Base-by-base conservation (phyloP, 805 yeast species). In the Starmerella bacillaris region DNA sequence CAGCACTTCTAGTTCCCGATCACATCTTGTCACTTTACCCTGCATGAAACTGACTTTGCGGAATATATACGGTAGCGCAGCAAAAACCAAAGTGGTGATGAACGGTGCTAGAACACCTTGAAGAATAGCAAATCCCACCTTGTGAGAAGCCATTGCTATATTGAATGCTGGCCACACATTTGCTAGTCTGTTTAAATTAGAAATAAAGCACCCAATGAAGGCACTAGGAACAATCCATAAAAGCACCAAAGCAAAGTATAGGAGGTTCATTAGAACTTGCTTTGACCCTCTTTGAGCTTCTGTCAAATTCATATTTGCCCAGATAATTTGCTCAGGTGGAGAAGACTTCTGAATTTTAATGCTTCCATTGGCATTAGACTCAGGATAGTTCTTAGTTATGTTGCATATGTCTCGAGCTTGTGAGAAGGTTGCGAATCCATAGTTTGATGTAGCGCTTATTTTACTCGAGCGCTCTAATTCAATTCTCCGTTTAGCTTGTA, bases 221-320 rank as follows among this genome's bases (percentile, higher is more conserved):
- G 63, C 63, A 37, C 53, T 55, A 3, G 63, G 63, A 3, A 56
- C 54, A 16, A 58, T 50, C 62, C 62, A 58, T 7, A 51, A 40
- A 1, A 58, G 24, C 35, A 58, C 31, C 26, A 59, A 26, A 3
- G 37, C 35, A 1, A 44, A 40, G 35, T 49, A 58, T 2, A 58
- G 21, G 2, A 53, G 17, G 33, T 55, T 55, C 17, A 60, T 57
- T 43, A 52, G 47, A 33, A 45, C 38, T 31, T 51, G 54, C 33
- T 57, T 58, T 17, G 46, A 40, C 1, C 44, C 39, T 1, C 62
- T 47, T 27, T 51, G 51, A 2, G 42, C 37, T 1, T 45, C 30
- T 5, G 47, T 45, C 11, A 57, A 40, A 4, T 39, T 46, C 15
- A 57, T 39, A 36, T 57, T 59, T 3, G 37, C 36, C 63, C 63